phyloP scores from a whole-genome alignment of 495 filamentous ascomycete species.

The Neurospora cerealis region DNA sequence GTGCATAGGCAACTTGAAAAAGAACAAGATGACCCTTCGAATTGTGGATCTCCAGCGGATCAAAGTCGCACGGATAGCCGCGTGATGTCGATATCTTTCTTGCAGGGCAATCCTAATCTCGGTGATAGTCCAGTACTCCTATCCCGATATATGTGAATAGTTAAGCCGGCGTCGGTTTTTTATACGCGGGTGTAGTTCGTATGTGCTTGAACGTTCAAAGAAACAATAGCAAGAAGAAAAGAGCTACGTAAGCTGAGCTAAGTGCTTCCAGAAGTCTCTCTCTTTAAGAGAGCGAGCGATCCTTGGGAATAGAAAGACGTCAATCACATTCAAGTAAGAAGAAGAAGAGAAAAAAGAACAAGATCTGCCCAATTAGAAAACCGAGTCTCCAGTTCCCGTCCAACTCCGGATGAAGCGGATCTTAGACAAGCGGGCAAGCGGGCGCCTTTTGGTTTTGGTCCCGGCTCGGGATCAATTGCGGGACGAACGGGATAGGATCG shows the following conservation, averaged over 20 bases:
- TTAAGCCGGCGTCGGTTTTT: background rate
- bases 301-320: background rate
- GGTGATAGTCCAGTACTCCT: background rate
- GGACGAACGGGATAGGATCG: background rate
- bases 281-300: background rate
- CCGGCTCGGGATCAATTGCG: background rate
- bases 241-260: background rate
- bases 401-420: background rate
- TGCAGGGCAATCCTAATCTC: background rate
- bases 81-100: background rate
- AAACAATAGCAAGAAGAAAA: background rate
- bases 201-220: background rate
- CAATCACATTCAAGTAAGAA: background rate
- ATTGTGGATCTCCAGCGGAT: background rate
- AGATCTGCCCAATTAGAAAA: background rate
- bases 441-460: no score
- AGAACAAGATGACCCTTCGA: background rate
- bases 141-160: background rate
- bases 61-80: background rate
- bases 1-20: background rate
- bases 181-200: background rate
- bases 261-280: background rate
- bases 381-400: background rate
- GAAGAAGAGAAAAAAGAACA: background rate
- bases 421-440: background rate